Evolutionary conservation across 129 eudicot species (phyloP), one percentile per base, ranked within the genome.

Genomic region (Flaveria robusta): DNA sequence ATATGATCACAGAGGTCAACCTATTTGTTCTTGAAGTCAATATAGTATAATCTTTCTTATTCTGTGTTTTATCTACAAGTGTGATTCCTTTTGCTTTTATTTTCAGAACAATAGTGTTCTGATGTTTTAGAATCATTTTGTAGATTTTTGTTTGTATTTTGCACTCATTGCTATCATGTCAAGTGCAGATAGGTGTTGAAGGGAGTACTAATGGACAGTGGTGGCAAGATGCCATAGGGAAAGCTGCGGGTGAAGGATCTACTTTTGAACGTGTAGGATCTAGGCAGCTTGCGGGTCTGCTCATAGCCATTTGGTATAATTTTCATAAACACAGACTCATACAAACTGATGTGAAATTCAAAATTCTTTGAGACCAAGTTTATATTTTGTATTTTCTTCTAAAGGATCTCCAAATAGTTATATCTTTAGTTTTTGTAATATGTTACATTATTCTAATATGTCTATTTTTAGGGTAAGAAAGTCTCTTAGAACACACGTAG

Each of bases 181-280:
- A 60, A 83, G 31, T 86, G 69, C 89, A 95, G 99, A 94, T 95
- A 81, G 99, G 99, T 81, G 92, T 95, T 70, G 99, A 95, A 91
- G 99, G 99, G 81, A 95, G 99, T 84, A 51, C 99, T 43, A 87
- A 89, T 16, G 99, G 99, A 72, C 96, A 89, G 67, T 85, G 87
- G 87, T 95, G 99, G 99, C 99, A 91, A 77, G 99, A 95, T 74
- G 89, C 95, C 2, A 89, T 95, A 54, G 99, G 99, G 49, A 95
- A 86, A 82, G 85, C 87, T n/a, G 80, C 89, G 77, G 97, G 87
- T 46, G 99, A 95, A 87, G 96, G 93, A 71, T 66, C 89, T 18
- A 65, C 79, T 45, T 94, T 95, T 79, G 99, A 89, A 81, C 94
- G 99, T 55, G 94, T 91, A 71, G 99, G 99, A 37, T 89, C 97